These are phyloP conservation scores for Pueraria montana DNA, from an alignment of 306 rosid genomes.

Conservation along the genomic window DNA sequence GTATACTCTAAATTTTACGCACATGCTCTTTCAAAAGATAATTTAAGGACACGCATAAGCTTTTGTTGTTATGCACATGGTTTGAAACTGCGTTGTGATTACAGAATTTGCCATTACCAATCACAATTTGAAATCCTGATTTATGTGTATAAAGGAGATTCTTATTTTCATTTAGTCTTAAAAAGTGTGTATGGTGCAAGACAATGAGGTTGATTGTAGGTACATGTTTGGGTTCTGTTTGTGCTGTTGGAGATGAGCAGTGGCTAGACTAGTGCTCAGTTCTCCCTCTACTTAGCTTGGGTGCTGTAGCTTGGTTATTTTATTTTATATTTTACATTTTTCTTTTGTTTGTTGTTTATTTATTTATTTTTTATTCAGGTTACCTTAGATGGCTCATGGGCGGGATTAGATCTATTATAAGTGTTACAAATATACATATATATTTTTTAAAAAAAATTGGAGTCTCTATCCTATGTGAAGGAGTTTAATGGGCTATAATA, in stretches of 20 bases:
- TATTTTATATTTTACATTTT: not conserved
- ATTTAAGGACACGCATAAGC: no score
- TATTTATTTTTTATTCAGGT: not conserved
- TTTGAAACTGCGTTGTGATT: not conserved
- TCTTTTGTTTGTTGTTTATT: not conserved
- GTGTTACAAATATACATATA: not conserved
- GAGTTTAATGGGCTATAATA: constrained; percentile 8
- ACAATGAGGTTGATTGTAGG: not conserved
- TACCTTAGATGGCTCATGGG: not conserved
- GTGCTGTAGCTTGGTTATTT: not conserved
- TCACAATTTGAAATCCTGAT: constrained; percentile 8
- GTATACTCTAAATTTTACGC: not conserved
- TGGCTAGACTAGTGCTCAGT: not conserved
- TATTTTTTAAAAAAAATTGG: no score
- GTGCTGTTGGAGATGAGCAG: not conserved
- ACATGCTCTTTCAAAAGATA: no score
- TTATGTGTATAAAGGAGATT: constrained; percentile 2
- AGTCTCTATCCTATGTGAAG: not conserved
- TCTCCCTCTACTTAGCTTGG: constrained; percentile 28
- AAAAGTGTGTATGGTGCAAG: not conserved
- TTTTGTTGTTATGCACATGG: not conserved
- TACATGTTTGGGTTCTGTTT: constrained; percentile 25
- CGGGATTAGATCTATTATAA: not conserved
- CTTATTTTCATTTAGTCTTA: constrained; percentile 28
- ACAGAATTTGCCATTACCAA: not conserved